phyloP scores from a whole-genome alignment of 1,139 yeast genomes.

The Kodamaea plutei region DNA sequence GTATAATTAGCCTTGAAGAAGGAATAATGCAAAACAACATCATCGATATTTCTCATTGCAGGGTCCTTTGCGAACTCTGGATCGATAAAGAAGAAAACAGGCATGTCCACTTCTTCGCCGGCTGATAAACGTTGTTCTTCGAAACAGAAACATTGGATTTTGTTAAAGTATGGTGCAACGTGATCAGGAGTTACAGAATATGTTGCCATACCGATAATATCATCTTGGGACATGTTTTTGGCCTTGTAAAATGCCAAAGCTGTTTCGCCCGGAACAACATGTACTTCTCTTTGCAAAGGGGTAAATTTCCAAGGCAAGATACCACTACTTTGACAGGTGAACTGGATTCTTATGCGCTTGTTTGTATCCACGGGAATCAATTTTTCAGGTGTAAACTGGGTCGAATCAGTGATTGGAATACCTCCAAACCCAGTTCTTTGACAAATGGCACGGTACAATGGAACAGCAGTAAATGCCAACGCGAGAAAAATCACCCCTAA shows the following conservation, averaged over 20 bases:
- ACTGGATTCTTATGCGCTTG: slow-evolving; percentile 73
- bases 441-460: slow-evolving; percentile 86
- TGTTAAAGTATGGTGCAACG: slow-evolving; percentile 93
- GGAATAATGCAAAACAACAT: slow-evolving; percentile 86
- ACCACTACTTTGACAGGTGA: slow-evolving; percentile 90
- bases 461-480: slow-evolving; percentile 86
- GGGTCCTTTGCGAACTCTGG: slow-evolving; percentile 98
- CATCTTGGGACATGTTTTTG: slow-evolving; percentile 77
- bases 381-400: slow-evolving; percentile 81
- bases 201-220: slow-evolving; percentile 97
- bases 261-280: slow-evolving; percentile 95
- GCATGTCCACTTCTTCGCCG: slow-evolving; percentile 99
- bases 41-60: slow-evolving; percentile 84
- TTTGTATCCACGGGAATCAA: slow-evolving; percentile 85
- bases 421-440: slow-evolving; percentile 97
- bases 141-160: slow-evolving; percentile 96
- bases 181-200: slow-evolving; percentile 95
- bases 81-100: slow-evolving; percentile 95
- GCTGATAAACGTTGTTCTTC: slow-evolving; percentile 93
- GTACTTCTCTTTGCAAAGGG: slow-evolving; percentile 92
- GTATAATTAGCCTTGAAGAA: slow-evolving; percentile 70
- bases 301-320: slow-evolving; percentile 93
- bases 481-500: slow-evolving; percentile 72
- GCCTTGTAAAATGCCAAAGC: slow-evolving; percentile 96
- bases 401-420: slow-evolving; percentile 80